A percentile compares a stretch with the other conserved stretches of the same genome.
phyloP scores from a whole-genome alignment of 1,284 basidiomycete genomes.

The Fomitopsis pinicola region DNA sequence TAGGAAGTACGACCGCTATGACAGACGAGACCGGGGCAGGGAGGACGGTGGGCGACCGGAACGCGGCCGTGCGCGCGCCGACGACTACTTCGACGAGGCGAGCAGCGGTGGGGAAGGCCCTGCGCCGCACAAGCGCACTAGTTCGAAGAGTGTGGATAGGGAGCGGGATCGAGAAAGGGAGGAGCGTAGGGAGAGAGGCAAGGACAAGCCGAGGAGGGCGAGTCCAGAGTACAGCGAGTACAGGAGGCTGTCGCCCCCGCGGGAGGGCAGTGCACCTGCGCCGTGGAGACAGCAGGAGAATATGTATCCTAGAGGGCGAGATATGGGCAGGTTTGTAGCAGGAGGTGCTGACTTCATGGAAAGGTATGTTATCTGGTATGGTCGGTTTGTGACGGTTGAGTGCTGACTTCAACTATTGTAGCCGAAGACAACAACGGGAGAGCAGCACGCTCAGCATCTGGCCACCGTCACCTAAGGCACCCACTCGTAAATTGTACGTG shows the following conservation, averaged over 20 bases:
- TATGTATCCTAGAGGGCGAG: slow-evolving; percentile 41
- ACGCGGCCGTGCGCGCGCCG: slow-evolving; percentile 23
- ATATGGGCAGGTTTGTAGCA: slow-evolving; percentile 19
- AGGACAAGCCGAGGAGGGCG: slow-evolving; percentile 16
- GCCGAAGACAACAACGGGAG: slow-evolving; percentile 75
- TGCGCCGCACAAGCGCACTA: slow-evolving; percentile 10
- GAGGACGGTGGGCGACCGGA: slow-evolving; percentile 15
- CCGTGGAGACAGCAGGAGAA: slow-evolving; percentile 45
- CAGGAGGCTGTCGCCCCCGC: slow-evolving; percentile 20
- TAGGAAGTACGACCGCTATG: slow-evolving; percentile 6
- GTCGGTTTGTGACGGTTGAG: neutral
- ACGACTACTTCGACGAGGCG: slow-evolving; percentile 27
- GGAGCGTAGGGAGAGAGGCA: slow-evolving; percentile 18
- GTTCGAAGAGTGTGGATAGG: slow-evolving; percentile 20
- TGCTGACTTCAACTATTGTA: slow-evolving; percentile 26
- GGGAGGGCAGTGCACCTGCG: slow-evolving; percentile 17
- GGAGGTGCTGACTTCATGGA: slow-evolving; percentile 51
- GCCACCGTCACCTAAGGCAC: slow-evolving; percentile 81
- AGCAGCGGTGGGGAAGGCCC: slow-evolving; percentile 3
- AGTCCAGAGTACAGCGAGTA: slow-evolving; percentile 32
- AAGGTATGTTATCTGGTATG: slow-evolving; percentile 34
- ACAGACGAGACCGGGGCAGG: neutral
- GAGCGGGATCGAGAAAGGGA: slow-evolving; percentile 21
- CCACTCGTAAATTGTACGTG: slow-evolving; percentile 54
- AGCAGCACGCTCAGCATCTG: slow-evolving; percentile 66